Evolutionary conservation across 352 stramenopile genomes (phyloP), one percentile per base, ranked within the genome.

Genomic region (Globisporangium nodosum): DNA sequence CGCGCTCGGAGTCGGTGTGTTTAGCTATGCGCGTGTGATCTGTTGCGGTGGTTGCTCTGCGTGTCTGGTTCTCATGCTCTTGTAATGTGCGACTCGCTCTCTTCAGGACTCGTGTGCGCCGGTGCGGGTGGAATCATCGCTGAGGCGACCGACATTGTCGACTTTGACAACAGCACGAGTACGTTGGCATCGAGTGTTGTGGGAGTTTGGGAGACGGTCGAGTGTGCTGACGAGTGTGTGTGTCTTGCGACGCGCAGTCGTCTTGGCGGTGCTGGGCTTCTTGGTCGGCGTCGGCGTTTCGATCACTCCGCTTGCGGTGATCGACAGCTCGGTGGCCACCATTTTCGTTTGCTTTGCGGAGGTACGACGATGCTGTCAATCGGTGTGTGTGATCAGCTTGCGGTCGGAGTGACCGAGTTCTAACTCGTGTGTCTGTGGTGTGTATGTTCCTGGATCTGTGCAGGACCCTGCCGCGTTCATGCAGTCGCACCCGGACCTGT

Each of bases 331-430:
- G 3, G 90, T 98, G 18, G 94, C 96, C 46, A 98, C 96, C 3
- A 92, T 98, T 42, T 98, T 98, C 65, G 96, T 99, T 13, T 98
- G 94, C 75, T 99, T 98, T 68, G 94, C 94, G 2, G 90, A 98
- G 70, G 82, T 82, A 53, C 16, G 64, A 53, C 3, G 21, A 5
- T 64, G 39, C 3, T 56, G 27, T 37, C 9, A 2, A 37, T 37
- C 9, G 9, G 33, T 37, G 33, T 37, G 33, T 6, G 33, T 37
- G 33, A 37, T 37, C 9, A 11, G 33, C 33, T 37, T 37, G 33
- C 11, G 24, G 31, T 49, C 21, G 21, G 37, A 47, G n/a, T 24
- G 33, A 6, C 9, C 6, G 33, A 11, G 33, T 11, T 6, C 37
- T 43, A 18, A 43, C 37, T 18, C 37, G 37, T 42, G 35, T 42